phyloP scores from a whole-genome alignment of 2,329 filamentous ascomycete genomes.

The Amesomyces nigricolor region DNA sequence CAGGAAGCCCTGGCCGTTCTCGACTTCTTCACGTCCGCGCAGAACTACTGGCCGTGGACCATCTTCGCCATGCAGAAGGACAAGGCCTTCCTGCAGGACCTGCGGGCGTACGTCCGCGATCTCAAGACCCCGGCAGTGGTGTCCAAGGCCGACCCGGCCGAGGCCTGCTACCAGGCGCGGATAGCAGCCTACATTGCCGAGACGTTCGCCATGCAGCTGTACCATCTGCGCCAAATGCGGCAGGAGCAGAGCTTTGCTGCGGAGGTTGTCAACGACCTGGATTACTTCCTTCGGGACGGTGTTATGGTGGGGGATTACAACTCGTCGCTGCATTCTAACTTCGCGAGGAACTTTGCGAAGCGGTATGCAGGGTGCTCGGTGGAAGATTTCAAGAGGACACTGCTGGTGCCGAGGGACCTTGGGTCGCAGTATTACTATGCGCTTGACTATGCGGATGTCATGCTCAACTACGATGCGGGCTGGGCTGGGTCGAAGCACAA shows the following conservation, averaged over 20 bases:
- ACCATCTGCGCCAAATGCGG: conserved; percentile 73
- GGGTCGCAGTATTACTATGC: conserved; percentile 83
- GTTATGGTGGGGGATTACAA: conserved; percentile 81
- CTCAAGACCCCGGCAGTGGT: conserved; percentile 49
- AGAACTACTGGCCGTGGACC: conserved; percentile 95
- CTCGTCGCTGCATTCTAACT: conserved; percentile 74
- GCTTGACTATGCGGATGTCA: conserved; percentile 63
- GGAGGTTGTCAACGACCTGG: conserved; percentile 65
- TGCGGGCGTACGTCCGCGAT: conserved; percentile 63
- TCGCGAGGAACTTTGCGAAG: conserved; percentile 75
- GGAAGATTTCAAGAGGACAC: conserved; percentile 74
- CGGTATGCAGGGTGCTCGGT: conserved; percentile 70
- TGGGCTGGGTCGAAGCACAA: conserved; percentile 66
- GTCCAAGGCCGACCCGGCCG: conserved; percentile 49
- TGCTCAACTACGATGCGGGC: conserved; percentile 70
- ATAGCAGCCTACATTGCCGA: conserved; percentile 81
- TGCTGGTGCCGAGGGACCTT: conserved; percentile 58
- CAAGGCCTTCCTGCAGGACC: conserved; percentile 62
- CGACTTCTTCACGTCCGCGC: conserved; percentile 79
- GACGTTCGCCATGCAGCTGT: conserved; percentile 84
- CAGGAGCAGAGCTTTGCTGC: conserved; percentile 61
- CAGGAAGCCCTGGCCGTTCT: conserved; percentile 68
- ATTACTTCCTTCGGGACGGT: conserved; percentile 74
- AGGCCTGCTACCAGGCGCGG: conserved; percentile 57
- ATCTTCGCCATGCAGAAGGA: conserved; percentile 75